Base-by-base conservation (phyloP, 805 yeast genomes). In the Sugiyamaella smithiae region DNA sequence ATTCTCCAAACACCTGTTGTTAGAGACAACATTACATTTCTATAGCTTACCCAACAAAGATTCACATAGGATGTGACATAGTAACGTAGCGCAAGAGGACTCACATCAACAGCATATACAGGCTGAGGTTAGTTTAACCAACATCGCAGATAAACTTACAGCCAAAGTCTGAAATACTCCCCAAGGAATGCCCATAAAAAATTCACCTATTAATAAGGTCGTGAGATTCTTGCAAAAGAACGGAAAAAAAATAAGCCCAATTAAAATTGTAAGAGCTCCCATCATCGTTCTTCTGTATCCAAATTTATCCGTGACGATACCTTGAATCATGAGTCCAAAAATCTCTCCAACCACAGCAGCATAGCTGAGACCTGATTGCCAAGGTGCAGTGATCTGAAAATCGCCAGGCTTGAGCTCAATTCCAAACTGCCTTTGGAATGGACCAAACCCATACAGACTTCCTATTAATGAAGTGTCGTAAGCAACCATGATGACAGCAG, bases 91-190 rank as follows among this genome's bases (percentile, higher is more conserved):
- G 68, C 71, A 5, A 73, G 56, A 0, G 82, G 82, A 54, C 80
- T 71, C 20, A 78, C 76, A 55, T 79, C 84, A n/a, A 79, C 66
- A 19, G 82, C 80, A 56, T 79, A 79, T 1, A 78, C 62, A 5
- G 77, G 72, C 2, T 77, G 7, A 8, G 29, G 29, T 26, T 26
- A 26, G 29, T 26, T 8, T n/a, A n/a, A n/a, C n/a, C n/a, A n/a
- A n/a, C n/a, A n/a, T n/a, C n/a, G n/a, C n/a, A 26, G 11, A 26
- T 8, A 26, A 26, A 26, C 29, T 8, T 26, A 75, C 72, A 3
- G 78, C 68, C 54, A 78, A 58, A 24, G 77, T 69, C 47, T 71
- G 76, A 56, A 77, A 77, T 6, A 70, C 67, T 44, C 84, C 84
- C 78, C 80, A 78, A 53, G 78, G 70, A 23, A 76, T 31, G 8